A percentile compares a stretch with the other conserved stretches of the same genome.
These are phyloP conservation scores for Abortiporus biennis DNA, from an alignment of 1,284 basidiomycete species.

Conservation along the genomic window DNA sequence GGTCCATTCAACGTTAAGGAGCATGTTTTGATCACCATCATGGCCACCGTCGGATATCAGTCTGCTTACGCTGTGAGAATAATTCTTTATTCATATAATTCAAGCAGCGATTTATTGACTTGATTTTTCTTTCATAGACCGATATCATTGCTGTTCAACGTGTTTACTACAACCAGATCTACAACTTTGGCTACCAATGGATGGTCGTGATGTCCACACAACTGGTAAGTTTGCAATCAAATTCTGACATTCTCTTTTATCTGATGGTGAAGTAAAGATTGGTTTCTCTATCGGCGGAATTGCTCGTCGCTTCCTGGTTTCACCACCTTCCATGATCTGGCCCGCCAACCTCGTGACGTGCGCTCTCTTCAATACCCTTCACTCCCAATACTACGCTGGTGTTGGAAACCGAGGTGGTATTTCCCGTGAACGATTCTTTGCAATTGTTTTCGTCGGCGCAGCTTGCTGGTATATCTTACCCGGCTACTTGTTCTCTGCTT, in stretches of 20 bases:
- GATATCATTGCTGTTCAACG: constrained; percentile 62
- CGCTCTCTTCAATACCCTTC: constrained; percentile 74
- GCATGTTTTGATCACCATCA: constrained; percentile 67
- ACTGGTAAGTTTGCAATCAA: constrained; percentile 19
- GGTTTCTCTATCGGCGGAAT: constrained; percentile 84
- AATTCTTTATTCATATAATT: neutral
- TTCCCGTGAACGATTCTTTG: constrained; percentile 70
- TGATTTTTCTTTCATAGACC: constrained; percentile 26
- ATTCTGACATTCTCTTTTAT: neutral
- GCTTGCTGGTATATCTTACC: constrained; percentile 58
- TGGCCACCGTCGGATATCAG: constrained; percentile 63
- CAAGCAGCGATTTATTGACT: neutral
- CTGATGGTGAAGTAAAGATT: constrained; percentile 27
- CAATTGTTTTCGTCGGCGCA: constrained; percentile 48
- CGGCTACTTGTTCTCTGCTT: constrained; percentile 57
- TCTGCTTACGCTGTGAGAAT: constrained; percentile 56
- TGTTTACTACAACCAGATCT: constrained; percentile 45
- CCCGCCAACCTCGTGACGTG: constrained; percentile 75
- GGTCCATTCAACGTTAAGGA: constrained; percentile 73
- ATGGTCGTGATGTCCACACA: constrained; percentile 59
- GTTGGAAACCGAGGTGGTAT: constrained; percentile 57
- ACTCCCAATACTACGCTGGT: constrained; percentile 53
- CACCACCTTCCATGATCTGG: constrained; percentile 92
- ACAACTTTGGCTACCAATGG: constrained; percentile 42
- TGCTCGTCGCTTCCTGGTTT: constrained; percentile 72